A percentile compares a stretch with the other conserved stretches of the same genome.
phyloP scores from a whole-genome alignment of 2,329 filamentous ascomycete genomes.

The Fusarium redolens region DNA sequence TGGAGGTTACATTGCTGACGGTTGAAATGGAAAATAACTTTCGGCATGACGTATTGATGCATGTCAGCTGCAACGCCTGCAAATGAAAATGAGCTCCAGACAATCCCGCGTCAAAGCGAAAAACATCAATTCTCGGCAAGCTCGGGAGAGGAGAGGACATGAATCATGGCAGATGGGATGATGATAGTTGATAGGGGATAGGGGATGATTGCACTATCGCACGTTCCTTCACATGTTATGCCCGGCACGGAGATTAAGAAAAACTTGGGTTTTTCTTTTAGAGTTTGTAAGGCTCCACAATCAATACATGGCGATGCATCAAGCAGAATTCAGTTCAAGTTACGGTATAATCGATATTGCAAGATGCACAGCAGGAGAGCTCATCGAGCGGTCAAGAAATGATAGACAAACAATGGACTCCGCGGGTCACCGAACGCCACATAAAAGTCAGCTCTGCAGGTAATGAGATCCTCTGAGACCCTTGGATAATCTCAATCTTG shows the following conservation, averaged over 20 bases:
- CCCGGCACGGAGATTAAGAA: background rate
- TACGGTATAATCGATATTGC: background rate
- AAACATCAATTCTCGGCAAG: slow-evolving; percentile 20
- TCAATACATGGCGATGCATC: background rate
- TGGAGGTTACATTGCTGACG: slow-evolving; percentile 1
- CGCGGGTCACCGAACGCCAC: background rate
- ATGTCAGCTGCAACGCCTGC: slow-evolving; percentile 10
- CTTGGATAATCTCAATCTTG: slow-evolving; percentile 32
- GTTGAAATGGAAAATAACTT: background rate
- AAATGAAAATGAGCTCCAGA: background rate
- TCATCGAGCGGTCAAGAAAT: background rate
- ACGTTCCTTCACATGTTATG: slow-evolving; percentile 1
- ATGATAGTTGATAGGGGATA: background rate
- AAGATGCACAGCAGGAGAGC: background rate
- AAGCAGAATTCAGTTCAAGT: background rate
- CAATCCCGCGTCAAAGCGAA: slow-evolving; percentile 10
- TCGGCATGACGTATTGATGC: slow-evolving; percentile 29
- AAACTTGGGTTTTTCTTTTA: background rate
- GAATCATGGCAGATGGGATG: background rate
- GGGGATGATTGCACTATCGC: background rate
- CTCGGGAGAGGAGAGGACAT: slow-evolving; percentile 6
- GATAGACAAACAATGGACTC: background rate
- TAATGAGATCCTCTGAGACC: background rate
- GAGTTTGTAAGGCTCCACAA: background rate
- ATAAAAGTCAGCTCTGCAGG: background rate